Base-by-base conservation (phyloP, 768 basidiomycete genomes). In the Fomitopsis pulvina region DNA sequence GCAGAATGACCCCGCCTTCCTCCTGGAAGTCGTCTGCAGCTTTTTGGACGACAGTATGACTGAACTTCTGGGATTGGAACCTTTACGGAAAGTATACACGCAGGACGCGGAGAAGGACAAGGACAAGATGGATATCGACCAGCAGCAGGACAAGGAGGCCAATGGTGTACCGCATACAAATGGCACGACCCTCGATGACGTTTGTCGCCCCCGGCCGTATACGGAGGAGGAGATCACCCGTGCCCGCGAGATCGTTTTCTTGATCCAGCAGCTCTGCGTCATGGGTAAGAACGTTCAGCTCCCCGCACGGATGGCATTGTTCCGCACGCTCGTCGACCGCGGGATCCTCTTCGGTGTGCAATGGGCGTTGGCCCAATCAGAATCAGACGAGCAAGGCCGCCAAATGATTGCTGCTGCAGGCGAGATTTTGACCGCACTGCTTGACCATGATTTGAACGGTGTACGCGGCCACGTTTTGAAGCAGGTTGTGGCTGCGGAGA, bases 211-310 rank as follows among this genome's bases (percentile, higher is more conserved):
- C 6, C 45, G 57, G 16, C 45, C 47, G 44, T 70, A 82, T 37
- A 68, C 74, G n/a, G 77, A 76, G 43, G 72, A 70, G 20, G 82
- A 83, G 29, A 66, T 80, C 45, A 66, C 62, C 26, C 74, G 79
- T 29, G 80, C 84, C 53, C 78, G 80, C 28, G 87, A 94, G 58
- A 87, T 93, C 24, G 78, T 98, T 41, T 68, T 86, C 39, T 83
- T 99, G 54, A 74, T 99, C 41, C 92, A 96, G 59, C 92, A 97
- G 57, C 79, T 97, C 8, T 89, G 90, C 60, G 76, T 85, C 50
- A 94, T 99, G 89, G 93, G 90, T 52, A 99, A 98, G 76, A 93
- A 92, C 62, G 86, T 97, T 8, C 95, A 97, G 63, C 75, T 96
- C 16, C 85, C 87, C 14, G 79, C 86, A 14, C 87, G 96, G 30